These are phyloP conservation scores for Lodderomyces elongisporus DNA, from an alignment of 1,139 yeast species.

Conservation along the genomic window DNA sequence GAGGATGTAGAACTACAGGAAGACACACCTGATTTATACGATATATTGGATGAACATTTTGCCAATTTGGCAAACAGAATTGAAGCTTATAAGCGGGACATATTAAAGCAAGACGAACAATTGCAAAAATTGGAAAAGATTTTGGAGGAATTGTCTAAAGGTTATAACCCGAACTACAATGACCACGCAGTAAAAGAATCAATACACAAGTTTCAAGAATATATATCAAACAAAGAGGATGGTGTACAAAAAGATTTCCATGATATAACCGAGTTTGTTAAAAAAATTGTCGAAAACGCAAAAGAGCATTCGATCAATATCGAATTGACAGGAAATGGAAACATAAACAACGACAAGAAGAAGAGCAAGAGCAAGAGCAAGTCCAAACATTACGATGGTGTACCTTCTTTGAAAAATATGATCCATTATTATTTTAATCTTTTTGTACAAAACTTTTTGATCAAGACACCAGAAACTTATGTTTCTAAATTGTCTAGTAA, in stretches of 20 bases:
- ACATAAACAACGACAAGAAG: slow-evolving; percentile 10
- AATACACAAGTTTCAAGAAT: slow-evolving; percentile 56
- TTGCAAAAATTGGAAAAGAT: slow-evolving; percentile 36
- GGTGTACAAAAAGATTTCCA: slow-evolving; percentile 9
- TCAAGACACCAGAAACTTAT: slow-evolving; percentile 7
- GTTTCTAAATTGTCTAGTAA: slow-evolving; percentile 7
- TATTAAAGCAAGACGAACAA: slow-evolving; percentile 15
- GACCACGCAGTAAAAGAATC: slow-evolving; percentile 83
- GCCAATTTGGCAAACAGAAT: slow-evolving; percentile 10
- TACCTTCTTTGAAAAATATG: slow-evolving; percentile 24
- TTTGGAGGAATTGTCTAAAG: slow-evolving; percentile 42
- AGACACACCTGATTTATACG: slow-evolving; percentile 15
- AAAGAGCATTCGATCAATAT: slow-evolving; percentile 6
- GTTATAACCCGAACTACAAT: slow-evolving; percentile 85
- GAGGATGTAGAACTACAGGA: slow-evolving; percentile 11
- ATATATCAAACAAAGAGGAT: slow-evolving; percentile 35
- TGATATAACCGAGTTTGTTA: slow-evolving; percentile 10
- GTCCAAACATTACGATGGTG: slow-evolving; percentile 7
- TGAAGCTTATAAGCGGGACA: slow-evolving; percentile 7
- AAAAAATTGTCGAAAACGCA: slow-evolving; percentile 13
- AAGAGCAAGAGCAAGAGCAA: slow-evolving; percentile 14
- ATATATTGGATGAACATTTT: slow-evolving; percentile 17
- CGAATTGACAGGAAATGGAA: not conserved
- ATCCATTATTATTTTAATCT: slow-evolving; percentile 20
- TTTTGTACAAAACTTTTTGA: slow-evolving; percentile 10